Percentiles rank a stretch among this genome's conserved stretches.
phyloP scores from a whole-genome alignment of 176 grass and related monocot genomes.

The Aegilops umbellulata region DNA sequence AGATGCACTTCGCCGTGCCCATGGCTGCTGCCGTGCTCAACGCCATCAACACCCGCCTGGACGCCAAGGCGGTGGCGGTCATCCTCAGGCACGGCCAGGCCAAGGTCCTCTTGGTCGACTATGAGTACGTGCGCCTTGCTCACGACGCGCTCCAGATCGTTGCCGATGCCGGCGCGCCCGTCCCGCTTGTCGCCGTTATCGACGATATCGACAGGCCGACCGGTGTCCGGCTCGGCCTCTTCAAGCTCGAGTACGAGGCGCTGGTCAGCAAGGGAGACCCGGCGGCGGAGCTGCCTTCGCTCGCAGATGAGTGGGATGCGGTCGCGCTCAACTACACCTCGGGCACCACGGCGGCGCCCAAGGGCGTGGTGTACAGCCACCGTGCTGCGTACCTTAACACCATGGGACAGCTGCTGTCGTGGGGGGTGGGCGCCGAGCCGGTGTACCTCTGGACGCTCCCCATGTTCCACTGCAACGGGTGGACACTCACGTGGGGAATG shows the following conservation, averaged over 20 bases:
- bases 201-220: constrained; percentile 47
- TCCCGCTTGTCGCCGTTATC: constrained; percentile 42
- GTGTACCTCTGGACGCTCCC: constrained; percentile 82
- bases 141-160: constrained; percentile 40
- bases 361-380: constrained; percentile 74
- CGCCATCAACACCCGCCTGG: constrained; percentile 67
- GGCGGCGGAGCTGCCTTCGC: neutral
- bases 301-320: constrained; percentile 53
- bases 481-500: constrained; percentile 74
- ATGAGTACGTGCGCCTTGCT: constrained; percentile 45
- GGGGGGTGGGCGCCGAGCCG: constrained; percentile 48
- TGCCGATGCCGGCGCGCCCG: neutral
- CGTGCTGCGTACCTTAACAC: constrained; percentile 63
- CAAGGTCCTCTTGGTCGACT: constrained; percentile 59
- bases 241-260: constrained; percentile 51
- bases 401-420: constrained; percentile 47
- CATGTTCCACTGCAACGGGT: constrained; percentile 88
- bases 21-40: constrained; percentile 77
- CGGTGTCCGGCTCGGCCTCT: constrained; percentile 29
- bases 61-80: constrained; percentile 44
- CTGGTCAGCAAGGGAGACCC: neutral
- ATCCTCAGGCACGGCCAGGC: constrained; percentile 52
- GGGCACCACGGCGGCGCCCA: constrained; percentile 66
- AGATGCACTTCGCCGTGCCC: constrained; percentile 82
- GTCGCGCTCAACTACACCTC: constrained; percentile 69